Evolutionary conservation across 768 basidiomycete genomes (phyloP), one percentile per base, ranked within the genome.

Genomic region (Trametes punicea): DNA sequence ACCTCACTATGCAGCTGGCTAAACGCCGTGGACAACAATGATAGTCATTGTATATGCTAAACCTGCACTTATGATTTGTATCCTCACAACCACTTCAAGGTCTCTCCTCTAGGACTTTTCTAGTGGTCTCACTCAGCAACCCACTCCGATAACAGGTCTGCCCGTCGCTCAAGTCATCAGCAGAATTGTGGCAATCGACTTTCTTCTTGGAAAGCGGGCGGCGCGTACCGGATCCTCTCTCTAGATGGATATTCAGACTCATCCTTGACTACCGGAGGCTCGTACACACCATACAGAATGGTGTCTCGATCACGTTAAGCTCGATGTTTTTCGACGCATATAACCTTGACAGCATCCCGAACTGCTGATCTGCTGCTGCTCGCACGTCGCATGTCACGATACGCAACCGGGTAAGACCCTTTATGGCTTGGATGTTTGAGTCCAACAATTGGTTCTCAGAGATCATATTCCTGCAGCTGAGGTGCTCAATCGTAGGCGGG

Each of bases 1-100:
- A 93, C 63, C 68, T 93, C 64, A 93, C 91, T 0, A 77, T 89
- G 64, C 91, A 93, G 70, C 89, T 92, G 84, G 87, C 89, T 27
- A 89, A 84, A 67, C 76, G 88, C 58, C 81, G 87, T 69, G 88
- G 70, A 79, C 26, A 48, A 18, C 51, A 21, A 46, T 33, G 23
- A 27, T 42, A 21, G 38, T 41, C 41, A 15, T 23, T 15, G 23
- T 15, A 11, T 23, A 11, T 16, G 10, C 1, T 11, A 11, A 10
- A 25, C 11, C n/a, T n/a, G n/a, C n/a, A n/a, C n/a, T n/a, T n/a
- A n/a, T n/a, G n/a, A n/a, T n/a, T n/a, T n/a, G n/a, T n/a, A n/a
- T n/a, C n/a, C n/a, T n/a, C n/a, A n/a, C n/a, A n/a, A n/a, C n/a
- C n/a, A n/a, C n/a, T n/a, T n/a, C n/a, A n/a, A n/a, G n/a, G n/a